Base-by-base conservation (phyloP, 2,329 filamentous ascomycete genomes). In the Pseudogymnoascus sp. region DNA sequence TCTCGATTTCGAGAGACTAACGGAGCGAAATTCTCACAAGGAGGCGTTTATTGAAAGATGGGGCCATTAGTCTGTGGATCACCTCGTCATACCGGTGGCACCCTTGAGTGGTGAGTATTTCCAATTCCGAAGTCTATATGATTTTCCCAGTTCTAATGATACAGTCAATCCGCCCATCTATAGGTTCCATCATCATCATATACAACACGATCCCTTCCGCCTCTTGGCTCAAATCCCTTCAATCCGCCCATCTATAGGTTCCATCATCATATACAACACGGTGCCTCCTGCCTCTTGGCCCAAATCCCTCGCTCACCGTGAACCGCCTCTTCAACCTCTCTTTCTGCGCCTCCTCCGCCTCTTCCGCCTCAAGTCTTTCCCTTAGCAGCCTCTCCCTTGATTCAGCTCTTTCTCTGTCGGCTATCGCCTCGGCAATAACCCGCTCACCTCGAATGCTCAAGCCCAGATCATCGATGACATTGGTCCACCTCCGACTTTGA, bases 41-140 rank as follows among this genome's bases (percentile, higher is more conserved):
- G 80, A 82, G 5, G 78, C 82, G 54, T 73, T 86, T 23, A 67
- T 81, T 21, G 70, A 73, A n/a, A 72, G 78, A 6, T 82, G 79
- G 79, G 1, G 61, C 16, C 61, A 63, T 40, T 42, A 61, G 39
- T 23, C 16, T 6, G 2, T 21, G 1, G 1, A 11, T 54, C n/a
- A 18, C 8, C n/a, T 16, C n/a, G 4, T 54, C 8, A 1, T 34
- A 16, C 10, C 6, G 8, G 4, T 57, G 26, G 26, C 26, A 57
- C 47, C n/a, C 14, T 57, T 14, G 2, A 31, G n/a, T 34, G 26
- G 51, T 57, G 51, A 57, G 26, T 57, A 18, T 18, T 34, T 57
- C 51, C 51, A 57, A 57, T 57, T 57, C 1, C 12, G 16, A 5
- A 57, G 26, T 57, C 51, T 34, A 57, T 34, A 57, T 57, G 51